Percentiles rank a stretch among this genome's conserved stretches.
These are phyloP conservation scores for Diutina sp. DNA, from an alignment of 1,139 yeast genomes.

Conservation along the genomic window DNA sequence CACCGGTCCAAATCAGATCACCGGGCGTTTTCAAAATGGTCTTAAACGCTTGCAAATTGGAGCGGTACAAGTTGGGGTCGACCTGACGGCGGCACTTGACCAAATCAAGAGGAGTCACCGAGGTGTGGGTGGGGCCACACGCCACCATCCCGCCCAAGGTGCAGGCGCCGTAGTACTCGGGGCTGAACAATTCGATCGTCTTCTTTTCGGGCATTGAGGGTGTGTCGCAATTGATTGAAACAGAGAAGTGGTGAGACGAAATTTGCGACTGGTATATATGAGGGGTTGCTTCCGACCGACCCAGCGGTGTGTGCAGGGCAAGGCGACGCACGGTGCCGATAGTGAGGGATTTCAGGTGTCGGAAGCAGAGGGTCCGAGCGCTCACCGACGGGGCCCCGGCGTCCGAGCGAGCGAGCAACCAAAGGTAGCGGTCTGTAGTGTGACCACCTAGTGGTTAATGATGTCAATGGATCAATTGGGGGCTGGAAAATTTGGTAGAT, in stretches of 20 bases:
- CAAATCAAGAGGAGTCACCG: constrained; percentile 84
- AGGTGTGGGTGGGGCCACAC: constrained; percentile 92
- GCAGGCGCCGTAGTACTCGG: constrained; percentile 72
- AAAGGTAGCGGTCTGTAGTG: no score
- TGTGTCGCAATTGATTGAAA: background rate
- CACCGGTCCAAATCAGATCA: constrained; percentile 68
- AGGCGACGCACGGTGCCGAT: background rate
- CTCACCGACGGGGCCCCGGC: background rate
- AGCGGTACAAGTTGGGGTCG: constrained; percentile 52
- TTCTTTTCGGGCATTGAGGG: background rate
- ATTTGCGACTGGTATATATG: background rate
- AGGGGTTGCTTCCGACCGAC: background rate
- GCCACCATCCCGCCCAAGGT: constrained; percentile 83
- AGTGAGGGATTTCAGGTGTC: background rate
- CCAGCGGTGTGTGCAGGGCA: background rate
- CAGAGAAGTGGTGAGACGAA: background rate
- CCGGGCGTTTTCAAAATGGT: constrained; percentile 67
- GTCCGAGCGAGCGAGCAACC: no score
- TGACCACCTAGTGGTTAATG: no score
- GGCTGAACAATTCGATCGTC: constrained; percentile 42
- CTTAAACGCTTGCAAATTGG: constrained; percentile 70
- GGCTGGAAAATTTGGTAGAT: no score
- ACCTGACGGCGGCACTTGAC: constrained; percentile 92
- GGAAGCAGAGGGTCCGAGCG: background rate
- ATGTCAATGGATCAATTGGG: background rate